A percentile compares a stretch with the other conserved stretches of the same genome.
These are phyloP conservation scores for Salmacisia buchloeana DNA, from an alignment of 1,284 basidiomycete species.

Conservation along the genomic window DNA sequence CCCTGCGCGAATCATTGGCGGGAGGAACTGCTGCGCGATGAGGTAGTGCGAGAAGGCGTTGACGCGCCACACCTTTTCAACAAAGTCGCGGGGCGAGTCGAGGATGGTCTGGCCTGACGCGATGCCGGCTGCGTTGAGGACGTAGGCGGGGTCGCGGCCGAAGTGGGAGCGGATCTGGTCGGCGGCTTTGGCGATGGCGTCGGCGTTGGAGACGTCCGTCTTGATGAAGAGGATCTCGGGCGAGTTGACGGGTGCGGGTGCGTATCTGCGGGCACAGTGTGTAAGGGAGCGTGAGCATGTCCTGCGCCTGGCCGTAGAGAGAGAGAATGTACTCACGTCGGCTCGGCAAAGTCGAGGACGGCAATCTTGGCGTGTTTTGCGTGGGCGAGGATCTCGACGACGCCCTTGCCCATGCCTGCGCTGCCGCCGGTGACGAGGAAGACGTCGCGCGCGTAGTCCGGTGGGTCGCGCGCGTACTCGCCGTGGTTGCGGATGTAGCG, in stretches of 20 bases:
- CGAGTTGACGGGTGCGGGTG: constrained; percentile 3
- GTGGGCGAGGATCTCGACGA: constrained; percentile 23
- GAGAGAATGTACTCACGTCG: constrained; percentile 12
- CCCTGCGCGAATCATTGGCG: constrained; percentile 14
- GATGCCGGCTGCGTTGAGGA: constrained; percentile 34
- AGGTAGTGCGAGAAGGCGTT: constrained; percentile 23
- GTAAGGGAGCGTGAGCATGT: not conserved
- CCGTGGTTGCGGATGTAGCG: constrained; percentile 24
- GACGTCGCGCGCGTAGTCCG: constrained; percentile 22
- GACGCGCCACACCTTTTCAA: constrained; percentile 25
- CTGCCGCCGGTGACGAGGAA: constrained; percentile 29
- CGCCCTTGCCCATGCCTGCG: constrained; percentile 28
- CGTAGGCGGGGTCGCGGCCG: not conserved
- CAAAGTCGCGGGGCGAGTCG: constrained; percentile 19
- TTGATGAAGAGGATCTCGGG: not conserved
- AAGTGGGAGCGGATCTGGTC: constrained; percentile 6
- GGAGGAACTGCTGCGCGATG: constrained; percentile 28
- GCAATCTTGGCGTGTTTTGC: constrained; percentile 22
- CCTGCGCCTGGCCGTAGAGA: not conserved
- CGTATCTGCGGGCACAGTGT: constrained; percentile 7
- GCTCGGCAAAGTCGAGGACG: constrained; percentile 23
- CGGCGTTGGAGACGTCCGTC: constrained; percentile 8
- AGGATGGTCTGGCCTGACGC: constrained; percentile 27
- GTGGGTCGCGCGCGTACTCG: constrained; percentile 19
- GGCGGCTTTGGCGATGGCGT: constrained; percentile 6